Evolutionary conservation across 2,329 filamentous ascomycete species (phyloP).

Genomic region (Penicillium sp.): DNA sequence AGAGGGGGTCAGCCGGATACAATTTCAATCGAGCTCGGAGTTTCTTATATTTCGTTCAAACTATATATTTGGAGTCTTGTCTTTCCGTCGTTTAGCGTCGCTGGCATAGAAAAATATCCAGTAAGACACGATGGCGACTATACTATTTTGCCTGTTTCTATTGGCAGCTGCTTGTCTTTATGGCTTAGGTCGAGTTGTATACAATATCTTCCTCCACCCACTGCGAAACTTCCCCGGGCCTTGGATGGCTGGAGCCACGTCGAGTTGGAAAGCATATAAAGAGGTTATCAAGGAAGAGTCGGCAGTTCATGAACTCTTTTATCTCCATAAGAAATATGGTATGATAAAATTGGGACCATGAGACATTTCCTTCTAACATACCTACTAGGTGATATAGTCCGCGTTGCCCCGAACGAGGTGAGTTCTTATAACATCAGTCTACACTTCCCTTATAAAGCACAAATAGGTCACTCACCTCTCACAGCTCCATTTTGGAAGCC

Average conservation of each 20-base stretch:
- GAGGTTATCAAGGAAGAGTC: constrained; percentile 9
- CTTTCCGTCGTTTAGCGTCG: neutral
- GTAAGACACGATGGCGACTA: neutral
- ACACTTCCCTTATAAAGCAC: neutral
- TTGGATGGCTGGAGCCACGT: constrained; percentile 8
- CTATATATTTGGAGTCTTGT: neutral
- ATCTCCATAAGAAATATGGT: neutral
- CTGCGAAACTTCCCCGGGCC: constrained; percentile 11
- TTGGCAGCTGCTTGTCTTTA: neutral
- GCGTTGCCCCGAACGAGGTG: neutral
- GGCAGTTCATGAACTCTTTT: constrained; percentile 1
- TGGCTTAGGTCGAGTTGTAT: neutral
- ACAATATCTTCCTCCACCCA: constrained; percentile 10
- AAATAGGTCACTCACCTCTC: neutral
- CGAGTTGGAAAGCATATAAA: constrained; percentile 10
- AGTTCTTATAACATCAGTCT: neutral
- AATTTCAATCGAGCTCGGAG: neutral
- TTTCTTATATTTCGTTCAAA: neutral
- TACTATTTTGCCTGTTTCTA: neutral
- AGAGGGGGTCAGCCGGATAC: neutral
- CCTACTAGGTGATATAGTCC: neutral
- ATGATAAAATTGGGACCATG: neutral
- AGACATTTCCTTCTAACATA: neutral
- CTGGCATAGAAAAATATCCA: neutral
- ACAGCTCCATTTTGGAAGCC: constrained; percentile 9